Evolutionary conservation across 306 rosid genomes (phyloP), one percentile per base, ranked within the genome.

Genomic region (Vicia faba): DNA sequence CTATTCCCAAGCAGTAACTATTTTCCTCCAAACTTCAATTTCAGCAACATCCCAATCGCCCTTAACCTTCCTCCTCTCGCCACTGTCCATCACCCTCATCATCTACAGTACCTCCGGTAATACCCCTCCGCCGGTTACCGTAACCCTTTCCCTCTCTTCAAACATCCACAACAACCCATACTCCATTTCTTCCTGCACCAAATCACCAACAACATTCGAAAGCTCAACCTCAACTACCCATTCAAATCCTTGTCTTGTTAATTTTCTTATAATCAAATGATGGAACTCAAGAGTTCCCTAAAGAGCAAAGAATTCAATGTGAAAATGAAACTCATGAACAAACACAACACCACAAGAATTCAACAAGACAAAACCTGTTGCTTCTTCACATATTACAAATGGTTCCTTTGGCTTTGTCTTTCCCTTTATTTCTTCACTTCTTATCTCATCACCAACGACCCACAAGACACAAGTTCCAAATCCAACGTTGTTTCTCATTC

Each of bases 361-460:
- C 77, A 60, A 11, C 88, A 81, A 49, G 95, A 88, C 11, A 86
- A 72, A 69, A 59, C 73, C 72, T 81, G 75, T 76, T 86, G 74
- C 59, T 79, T 86, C 59, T 82, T 61, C 74, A 75, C 56, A 45
- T 80, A 88, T 65, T 88, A 83, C 91, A 91, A 88, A 79, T 88
- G 84, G 81, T 12, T 88, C 38, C 87, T 88, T 19, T 91, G 95
- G 89, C 50, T 85, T 25, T 86, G 89, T 19, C 74, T 91, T 1
- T 81, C 91, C 8, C 82, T 91, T 6, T 91, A 91, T 62, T 85
- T 88, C 78, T 83, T 88, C 74, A 69, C 80, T 66, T 87, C 95
- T 33, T 86, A 70, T 25, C 78, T 85, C 74, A 70, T 88, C 53
- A 80, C 76, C 67, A 78, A 76, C 16, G 75, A 72, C 56, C 74